phyloP scores from a whole-genome alignment of 345 rosid species.

The Gossypium ekmanianum region DNA sequence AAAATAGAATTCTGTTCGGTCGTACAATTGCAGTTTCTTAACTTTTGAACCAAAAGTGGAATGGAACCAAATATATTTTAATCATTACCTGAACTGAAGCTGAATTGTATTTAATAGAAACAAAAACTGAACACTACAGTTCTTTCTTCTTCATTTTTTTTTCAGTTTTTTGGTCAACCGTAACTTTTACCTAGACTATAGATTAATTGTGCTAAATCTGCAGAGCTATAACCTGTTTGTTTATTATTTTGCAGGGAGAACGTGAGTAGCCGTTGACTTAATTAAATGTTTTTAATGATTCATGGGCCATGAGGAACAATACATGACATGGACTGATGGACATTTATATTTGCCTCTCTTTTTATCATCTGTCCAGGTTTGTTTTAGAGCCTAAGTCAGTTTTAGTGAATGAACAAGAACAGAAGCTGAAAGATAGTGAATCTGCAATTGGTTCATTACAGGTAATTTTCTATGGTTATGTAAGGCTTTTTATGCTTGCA shows the following conservation, averaged over 20 bases:
- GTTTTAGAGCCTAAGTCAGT: constrained; percentile 69
- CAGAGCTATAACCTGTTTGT: background rate
- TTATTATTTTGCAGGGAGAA: constrained; percentile 75
- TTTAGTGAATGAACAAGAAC: constrained; percentile 72
- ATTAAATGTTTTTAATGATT: constrained; percentile 5
- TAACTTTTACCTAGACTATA: constrained; percentile 4
- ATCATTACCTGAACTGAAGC: background rate
- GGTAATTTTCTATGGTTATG: constrained; percentile 34
- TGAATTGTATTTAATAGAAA: background rate
- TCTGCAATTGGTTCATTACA: constrained; percentile 66
- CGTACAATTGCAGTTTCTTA: background rate
- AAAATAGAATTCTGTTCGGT: background rate
- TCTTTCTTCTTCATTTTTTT: background rate
- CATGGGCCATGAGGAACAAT: constrained; percentile 2
- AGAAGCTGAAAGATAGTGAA: constrained; percentile 82
- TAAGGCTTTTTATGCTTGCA: background rate
- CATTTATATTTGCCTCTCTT: constrained; percentile 19
- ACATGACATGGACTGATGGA: constrained; percentile 22
- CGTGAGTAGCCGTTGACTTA: constrained; percentile 54
- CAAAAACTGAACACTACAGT: background rate
- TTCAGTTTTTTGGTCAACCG: background rate
- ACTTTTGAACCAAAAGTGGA: background rate
- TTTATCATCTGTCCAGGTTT: constrained; percentile 54
- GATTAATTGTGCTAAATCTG: background rate
- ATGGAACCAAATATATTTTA: background rate